Conservation (phyloP, 257 asterid genomes). For the Eucommia ulmoides region DNA sequence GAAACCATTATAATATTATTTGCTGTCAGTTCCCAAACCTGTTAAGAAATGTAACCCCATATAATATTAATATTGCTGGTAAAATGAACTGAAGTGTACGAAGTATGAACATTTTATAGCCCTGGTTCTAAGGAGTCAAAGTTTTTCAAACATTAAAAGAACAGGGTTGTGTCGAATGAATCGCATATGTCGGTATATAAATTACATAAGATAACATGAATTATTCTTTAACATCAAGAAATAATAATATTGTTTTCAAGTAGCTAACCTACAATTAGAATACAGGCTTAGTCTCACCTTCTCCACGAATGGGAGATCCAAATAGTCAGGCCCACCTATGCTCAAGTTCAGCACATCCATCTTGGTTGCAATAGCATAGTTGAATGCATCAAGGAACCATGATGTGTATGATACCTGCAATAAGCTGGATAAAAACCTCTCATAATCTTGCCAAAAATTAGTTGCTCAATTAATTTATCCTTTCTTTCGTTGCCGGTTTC, state of each 20-base stretch:
- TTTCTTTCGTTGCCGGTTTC: too few relatives aligned
- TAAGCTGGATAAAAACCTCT: constrained; percentile 81
- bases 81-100: too few relatives aligned
- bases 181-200: too few relatives aligned
- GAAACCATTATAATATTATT: constrained; percentile 95
- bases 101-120: too few relatives aligned
- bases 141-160: too few relatives aligned
- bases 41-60: constrained; percentile 13
- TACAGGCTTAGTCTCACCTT: constrained; percentile 33
- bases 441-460: constrained; percentile 44
- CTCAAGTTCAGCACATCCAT: constrained; percentile 99
- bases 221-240: not conserved
- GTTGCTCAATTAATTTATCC: constrained; percentile 1
- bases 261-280: constrained; percentile 1
- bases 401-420: constrained; percentile 99
- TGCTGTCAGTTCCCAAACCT: constrained; percentile 99
- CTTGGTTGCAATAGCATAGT: constrained; percentile 87
- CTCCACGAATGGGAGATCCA: constrained; percentile 91
- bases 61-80: too few relatives aligned
- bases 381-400: constrained; percentile 99
- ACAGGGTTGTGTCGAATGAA: too few relatives aligned
- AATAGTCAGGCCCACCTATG: constrained; percentile 96
- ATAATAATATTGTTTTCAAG: not conserved
- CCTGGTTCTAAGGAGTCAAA: too few relatives aligned
- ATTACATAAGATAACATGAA: too few relatives aligned